Evolutionary conservation across 257 asterid genomes (phyloP), one percentile per base, ranked within the genome.

Genomic region (Ilex asprella): DNA sequence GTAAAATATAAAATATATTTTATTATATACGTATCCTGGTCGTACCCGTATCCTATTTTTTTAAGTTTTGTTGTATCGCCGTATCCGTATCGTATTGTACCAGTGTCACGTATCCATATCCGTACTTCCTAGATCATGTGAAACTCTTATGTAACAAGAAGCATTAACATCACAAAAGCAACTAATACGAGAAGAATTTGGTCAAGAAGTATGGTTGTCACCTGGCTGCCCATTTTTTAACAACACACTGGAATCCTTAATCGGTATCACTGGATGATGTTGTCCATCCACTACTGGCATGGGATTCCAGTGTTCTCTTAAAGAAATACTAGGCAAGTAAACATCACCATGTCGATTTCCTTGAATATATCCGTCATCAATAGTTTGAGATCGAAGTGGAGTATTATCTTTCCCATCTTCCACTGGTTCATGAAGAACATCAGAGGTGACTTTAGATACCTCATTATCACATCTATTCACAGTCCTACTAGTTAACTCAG

Each of bases 221-320:
- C 86, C 81, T 59, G 64, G 85, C 58, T 81, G 72, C 62, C 55
- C 73, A 74, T 61, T 79, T 75, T 78, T 79, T 30, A 59, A 63
- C 70, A 64, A 51, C 62, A 67, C 60, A 65, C 69, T 84, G 54
- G 85, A 67, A 66, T 74, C 85, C 79, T 79, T 86, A 47, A 55
- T 50, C 30, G 78, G 75, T 78, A 82, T 66, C 44, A 66, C 71
- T 30, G 74, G 62, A 70, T 62, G 79, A 72, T 76, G 79, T 70
- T 74, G 93, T 73, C 79, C 78, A 73, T 68, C 77, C 76, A 75
- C 65, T 73, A 85, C 91, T 49, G 85, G 63, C 58, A 75, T 84
- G 62, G 95, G 83, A 73, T 82, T 85, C 96, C 95, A 86, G 76
- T 85, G 95, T 55, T 83, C 92, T 76, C 84, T 85, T 31, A 49